These are phyloP conservation scores for Dictyostelium firmibasis DNA, from an alignment of 78 protist genomes.

Conservation along the genomic window DNA sequence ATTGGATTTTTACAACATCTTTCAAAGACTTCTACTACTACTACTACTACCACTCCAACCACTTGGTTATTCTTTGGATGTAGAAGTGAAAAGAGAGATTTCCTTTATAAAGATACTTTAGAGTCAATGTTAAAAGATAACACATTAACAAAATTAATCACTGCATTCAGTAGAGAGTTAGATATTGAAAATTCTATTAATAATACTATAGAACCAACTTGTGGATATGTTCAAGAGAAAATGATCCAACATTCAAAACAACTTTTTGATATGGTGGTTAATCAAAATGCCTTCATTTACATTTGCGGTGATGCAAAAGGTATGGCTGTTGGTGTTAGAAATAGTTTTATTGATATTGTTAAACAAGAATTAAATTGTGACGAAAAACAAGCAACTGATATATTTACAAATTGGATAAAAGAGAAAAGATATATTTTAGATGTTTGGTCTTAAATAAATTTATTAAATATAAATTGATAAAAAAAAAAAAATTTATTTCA, in stretches of 20 bases:
- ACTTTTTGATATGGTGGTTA: constrained; percentile 70
- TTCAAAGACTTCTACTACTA: not conserved
- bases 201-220: not conserved
- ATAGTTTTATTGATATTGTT: constrained; percentile 39
- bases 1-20: constrained; percentile 88
- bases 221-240: constrained; percentile 88
- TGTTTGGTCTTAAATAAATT: constrained; percentile 59
- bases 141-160: constrained; percentile 54
- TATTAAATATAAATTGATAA: not conserved
- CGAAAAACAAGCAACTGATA: constrained; percentile 33
- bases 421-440: constrained; percentile 68
- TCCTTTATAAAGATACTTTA: constrained; percentile 80
- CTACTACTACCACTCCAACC: not conserved
- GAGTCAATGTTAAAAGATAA: constrained; percentile 8
- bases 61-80: constrained; percentile 94
- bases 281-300: constrained; percentile 22
- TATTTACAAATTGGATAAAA: constrained; percentile 19
- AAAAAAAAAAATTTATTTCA: not conserved
- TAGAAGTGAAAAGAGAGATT: constrained; percentile 87
- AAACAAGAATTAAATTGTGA: constrained; percentile 20
- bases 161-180: constrained; percentile 82
- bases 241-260: constrained; percentile 35
- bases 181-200: not conserved
- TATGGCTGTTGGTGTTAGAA: constrained; percentile 60
- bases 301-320: constrained; percentile 79